A percentile compares a stretch with the other conserved stretches of the same genome.
Evolutionary conservation across 1,284 basidiomycete genomes (phyloP).

Genomic region (Mycosarcoma maydis): DNA sequence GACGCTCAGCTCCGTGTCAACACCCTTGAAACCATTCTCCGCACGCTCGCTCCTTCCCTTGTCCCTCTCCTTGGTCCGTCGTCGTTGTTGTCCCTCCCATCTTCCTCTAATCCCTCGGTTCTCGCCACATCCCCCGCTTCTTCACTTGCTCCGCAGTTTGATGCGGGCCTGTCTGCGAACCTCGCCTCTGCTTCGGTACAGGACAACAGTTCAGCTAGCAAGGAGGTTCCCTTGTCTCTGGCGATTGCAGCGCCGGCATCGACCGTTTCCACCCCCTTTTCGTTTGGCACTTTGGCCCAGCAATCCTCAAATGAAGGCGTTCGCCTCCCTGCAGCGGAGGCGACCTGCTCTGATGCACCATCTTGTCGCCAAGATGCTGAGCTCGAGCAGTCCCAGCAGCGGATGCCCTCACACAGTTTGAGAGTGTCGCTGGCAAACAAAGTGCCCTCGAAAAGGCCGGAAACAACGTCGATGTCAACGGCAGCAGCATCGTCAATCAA

Average conservation of each 20-base stretch:
- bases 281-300: conserved; percentile 23
- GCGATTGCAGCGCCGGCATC: conserved; percentile 57
- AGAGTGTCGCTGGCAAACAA: conserved; percentile 21
- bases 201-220: conserved; percentile 24
- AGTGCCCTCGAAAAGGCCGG: conserved; percentile 17
- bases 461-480: conserved; percentile 47
- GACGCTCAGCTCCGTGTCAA: conserved; percentile 46
- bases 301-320: conserved; percentile 48
- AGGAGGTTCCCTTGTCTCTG: conserved; percentile 31
- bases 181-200: conserved; percentile 30
- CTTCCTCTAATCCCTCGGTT: conserved; percentile 20
- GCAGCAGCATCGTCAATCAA: conserved; percentile 57
- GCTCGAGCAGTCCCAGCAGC: conserved; percentile 60
- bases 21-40: conserved; percentile 49
- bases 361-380: conserved; percentile 32
- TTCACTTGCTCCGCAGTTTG: conserved; percentile 22
- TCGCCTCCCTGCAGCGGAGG: conserved; percentile 67
- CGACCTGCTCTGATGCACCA: conserved; percentile 53
- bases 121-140: conserved; percentile 26
- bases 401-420: conserved; percentile 50
- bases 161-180: conserved; percentile 28
- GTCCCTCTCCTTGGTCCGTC: conserved; percentile 26
- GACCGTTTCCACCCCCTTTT: conserved; percentile 40
- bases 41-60: conserved; percentile 35
- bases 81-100: conserved; percentile 14